These are phyloP conservation scores for Scheffersomyces insectosa DNA, from an alignment of 1,139 yeast species.

Conservation along the genomic window DNA sequence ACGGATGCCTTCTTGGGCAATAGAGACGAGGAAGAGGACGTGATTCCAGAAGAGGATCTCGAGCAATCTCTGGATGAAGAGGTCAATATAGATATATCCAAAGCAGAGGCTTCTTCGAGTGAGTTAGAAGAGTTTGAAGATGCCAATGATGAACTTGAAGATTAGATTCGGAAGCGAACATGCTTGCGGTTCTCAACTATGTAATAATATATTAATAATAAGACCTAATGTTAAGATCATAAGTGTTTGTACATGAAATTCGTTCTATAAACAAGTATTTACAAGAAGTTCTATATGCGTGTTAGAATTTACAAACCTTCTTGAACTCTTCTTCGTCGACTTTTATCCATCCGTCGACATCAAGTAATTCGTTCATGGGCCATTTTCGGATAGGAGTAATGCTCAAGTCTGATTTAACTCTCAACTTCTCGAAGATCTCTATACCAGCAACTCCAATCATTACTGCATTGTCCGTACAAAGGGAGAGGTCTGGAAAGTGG, in stretches of 20 bases:
- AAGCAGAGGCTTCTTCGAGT: background rate
- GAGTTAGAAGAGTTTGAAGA: background rate
- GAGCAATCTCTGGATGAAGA: background rate
- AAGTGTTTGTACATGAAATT: no score
- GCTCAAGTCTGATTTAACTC: conserved; percentile 49
- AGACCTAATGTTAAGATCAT: no score
- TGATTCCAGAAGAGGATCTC: conserved; percentile 21
- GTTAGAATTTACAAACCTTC: conserved; percentile 1
- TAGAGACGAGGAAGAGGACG: conserved; percentile 36
- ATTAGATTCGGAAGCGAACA: background rate
- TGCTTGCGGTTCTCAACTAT: no score
- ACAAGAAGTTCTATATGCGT: no score
- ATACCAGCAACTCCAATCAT: conserved; percentile 99
- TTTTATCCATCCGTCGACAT: conserved; percentile 52
- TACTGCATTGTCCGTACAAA: conserved; percentile 93
- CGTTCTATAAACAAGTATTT: no score
- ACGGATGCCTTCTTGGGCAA: conserved; percentile 54
- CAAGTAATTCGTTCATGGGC: conserved; percentile 59
- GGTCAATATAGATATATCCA: background rate
- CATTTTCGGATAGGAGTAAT: conserved; percentile 69
- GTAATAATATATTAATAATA: no score
- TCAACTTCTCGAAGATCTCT: conserved; percentile 64
- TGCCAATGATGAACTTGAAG: background rate
- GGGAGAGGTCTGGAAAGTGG: conserved; percentile 66
- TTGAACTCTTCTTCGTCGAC: conserved; percentile 14